These are phyloP conservation scores for Macrophomina phaseolina DNA, from an alignment of 2,329 filamentous ascomycete species.

Conservation along the genomic window DNA sequence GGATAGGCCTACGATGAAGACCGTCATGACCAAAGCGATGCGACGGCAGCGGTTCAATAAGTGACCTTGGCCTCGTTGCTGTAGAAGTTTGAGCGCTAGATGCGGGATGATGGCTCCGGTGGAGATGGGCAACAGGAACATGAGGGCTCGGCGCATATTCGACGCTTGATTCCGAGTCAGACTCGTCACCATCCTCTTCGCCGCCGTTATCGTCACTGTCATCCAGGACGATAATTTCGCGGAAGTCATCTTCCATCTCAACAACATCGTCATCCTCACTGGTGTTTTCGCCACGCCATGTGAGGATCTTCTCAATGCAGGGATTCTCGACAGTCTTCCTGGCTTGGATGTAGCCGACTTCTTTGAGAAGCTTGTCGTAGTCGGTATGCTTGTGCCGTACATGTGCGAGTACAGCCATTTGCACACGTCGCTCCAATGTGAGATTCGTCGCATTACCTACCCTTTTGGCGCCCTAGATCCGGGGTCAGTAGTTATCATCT, in stretches of 20 bases:
- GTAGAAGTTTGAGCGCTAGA: conserved; percentile 10
- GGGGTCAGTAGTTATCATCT: conserved; percentile 30
- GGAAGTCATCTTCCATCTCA: conserved; percentile 66
- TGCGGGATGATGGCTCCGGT: conserved; percentile 40
- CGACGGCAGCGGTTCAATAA: background rate
- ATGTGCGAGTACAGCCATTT: conserved; percentile 66
- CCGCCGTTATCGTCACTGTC: conserved; percentile 60
- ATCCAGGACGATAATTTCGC: conserved; percentile 68
- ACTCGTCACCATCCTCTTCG: conserved; percentile 39
- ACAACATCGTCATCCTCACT: conserved; percentile 55
- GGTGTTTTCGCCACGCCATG: conserved; percentile 63
- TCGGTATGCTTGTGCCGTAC: conserved; percentile 68
- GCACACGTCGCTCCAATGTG: conserved; percentile 61
- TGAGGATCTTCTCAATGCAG: conserved; percentile 62
- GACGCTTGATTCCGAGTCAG: conserved; percentile 28
- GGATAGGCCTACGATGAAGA: background rate
- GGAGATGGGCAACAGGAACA: conserved; percentile 38
- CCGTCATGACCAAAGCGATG: background rate
- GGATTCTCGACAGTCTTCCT: conserved; percentile 60
- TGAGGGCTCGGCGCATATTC: conserved; percentile 33
- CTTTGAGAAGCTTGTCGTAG: conserved; percentile 62
- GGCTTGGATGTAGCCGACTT: conserved; percentile 40
- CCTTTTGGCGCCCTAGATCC: conserved; percentile 56
- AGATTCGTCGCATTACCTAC: conserved; percentile 63
- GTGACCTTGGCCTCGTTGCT: conserved; percentile 31